Evolutionary conservation across 192 early-diverging fungal species (phyloP).

Genomic region (Backusella tuberculispora): DNA sequence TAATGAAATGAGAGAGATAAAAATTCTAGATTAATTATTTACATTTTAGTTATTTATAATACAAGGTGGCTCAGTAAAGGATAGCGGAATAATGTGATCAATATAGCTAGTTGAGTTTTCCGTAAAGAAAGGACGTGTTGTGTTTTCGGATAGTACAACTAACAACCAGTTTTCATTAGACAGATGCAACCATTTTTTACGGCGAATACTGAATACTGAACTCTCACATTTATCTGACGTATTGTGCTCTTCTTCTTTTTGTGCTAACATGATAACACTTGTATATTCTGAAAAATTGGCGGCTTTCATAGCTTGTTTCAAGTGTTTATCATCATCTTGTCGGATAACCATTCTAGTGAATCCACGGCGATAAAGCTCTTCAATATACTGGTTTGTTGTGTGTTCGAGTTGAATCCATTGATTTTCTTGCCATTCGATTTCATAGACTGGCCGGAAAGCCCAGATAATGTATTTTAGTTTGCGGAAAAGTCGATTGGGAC

Average conservation of each 20-base stretch:
- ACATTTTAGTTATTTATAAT: neutral
- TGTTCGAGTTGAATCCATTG: slow-evolving; percentile 8
- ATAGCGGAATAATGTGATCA: neutral
- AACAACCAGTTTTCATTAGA: neutral
- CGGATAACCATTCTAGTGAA: neutral
- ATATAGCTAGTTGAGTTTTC: neutral
- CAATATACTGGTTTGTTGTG: slow-evolving; percentile 6
- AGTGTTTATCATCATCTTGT: neutral
- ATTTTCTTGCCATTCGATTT: slow-evolving; percentile 13
- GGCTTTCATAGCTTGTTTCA: neutral
- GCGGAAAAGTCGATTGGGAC: neutral
- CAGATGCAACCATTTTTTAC: neutral
- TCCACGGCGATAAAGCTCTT: neutral
- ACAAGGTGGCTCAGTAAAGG: neutral
- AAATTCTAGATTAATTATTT: no score
- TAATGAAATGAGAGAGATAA: no score
- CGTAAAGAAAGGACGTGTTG: neutral
- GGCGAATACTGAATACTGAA: neutral
- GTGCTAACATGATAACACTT: neutral
- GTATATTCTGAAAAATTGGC: neutral
- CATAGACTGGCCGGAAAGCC: slow-evolving; percentile 1
- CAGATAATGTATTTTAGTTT: neutral
- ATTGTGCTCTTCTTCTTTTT: neutral
- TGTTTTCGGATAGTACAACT: neutral
- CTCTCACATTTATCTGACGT: no score